phyloP scores from a whole-genome alignment of 257 asterid species.

The Ballota nigra region DNA sequence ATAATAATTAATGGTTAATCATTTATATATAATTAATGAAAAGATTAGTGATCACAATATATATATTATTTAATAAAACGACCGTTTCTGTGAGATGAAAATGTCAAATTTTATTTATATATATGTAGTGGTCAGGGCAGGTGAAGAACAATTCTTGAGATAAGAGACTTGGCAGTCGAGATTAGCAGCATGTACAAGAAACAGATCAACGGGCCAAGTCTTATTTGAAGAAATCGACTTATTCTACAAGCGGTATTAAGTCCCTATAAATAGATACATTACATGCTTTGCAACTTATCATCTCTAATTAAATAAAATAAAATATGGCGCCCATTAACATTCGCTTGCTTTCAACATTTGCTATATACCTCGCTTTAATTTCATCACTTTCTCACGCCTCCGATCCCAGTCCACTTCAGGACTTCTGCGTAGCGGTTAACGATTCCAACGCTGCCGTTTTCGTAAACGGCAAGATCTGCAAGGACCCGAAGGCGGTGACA shows the following conservation, averaged over 20 bases:
- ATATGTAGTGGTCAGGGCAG: not conserved
- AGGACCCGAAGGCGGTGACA: not conserved
- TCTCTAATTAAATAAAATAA: not conserved
- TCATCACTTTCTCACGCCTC: not conserved
- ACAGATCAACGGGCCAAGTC: not conserved
- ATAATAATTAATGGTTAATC: no score
- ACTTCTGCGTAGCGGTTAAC: not conserved
- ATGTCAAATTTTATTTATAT: not conserved
- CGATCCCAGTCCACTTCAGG: not conserved
- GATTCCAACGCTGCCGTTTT: not conserved
- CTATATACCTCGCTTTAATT: not conserved
- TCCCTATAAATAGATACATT: not conserved
- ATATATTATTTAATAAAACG: not conserved
- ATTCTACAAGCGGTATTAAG: no score
- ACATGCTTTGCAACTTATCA: not conserved
- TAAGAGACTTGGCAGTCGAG: not conserved
- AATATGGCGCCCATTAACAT: not conserved
- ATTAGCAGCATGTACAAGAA: not conserved
- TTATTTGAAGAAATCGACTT: no score
- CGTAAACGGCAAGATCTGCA: not conserved
- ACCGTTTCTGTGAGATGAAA: not conserved
- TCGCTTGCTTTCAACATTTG: not conserved
- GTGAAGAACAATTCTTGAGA: not conserved
- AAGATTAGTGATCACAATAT: no score
- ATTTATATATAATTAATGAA: no score